Evolutionary conservation across 2,329 filamentous ascomycete species (phyloP), one percentile per base, ranked within the genome.

Genomic region (Zymoseptoria ardabiliae): DNA sequence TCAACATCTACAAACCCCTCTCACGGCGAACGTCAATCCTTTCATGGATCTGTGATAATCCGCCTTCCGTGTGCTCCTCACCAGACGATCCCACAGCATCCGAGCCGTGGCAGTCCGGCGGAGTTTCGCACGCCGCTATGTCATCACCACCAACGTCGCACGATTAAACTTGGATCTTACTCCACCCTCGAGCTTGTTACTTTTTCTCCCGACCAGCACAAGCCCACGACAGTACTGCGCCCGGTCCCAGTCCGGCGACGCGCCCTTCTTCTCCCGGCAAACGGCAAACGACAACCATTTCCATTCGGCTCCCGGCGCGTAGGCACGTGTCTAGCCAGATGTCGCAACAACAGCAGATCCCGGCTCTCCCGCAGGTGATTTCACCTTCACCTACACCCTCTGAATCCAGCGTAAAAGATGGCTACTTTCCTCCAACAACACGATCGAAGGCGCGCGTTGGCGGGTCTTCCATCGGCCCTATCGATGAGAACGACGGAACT

Each of bases 331-430:
- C 53, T 54, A 58, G 54, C 22, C 58, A 45, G 35, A 68, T 68
- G 67, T 59, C 63, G 21, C 76, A 78, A 53, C 77, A 78, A 68
- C 78, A 82, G 64, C 78, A 79, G 66, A 79, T 94, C 59, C 91
- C 92, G 59, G 82, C 83, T 59, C 94, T 88, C 58, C 91, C 91
- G 69, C 87, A 91, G 70, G 89, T 97, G 67, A 95, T 94, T 67
- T 95, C 91, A 11, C 91, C 92, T 49, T 94, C 91, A 58, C 91
- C 92, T 49, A 87, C 88, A 2, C 85, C 85, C 1, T 86, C 85
- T 21, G 85, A 87, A 59, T 73, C 71, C 50, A 80, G 80, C 65
- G 82, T 63, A 21, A 74, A 71, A 65, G 76, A 87, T 71, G 81
- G 82, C 62, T 86, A 95, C 74, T 85, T 84, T 65, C 88, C 85